Percentiles rank a stretch among this genome's conserved stretches.
phyloP scores from a whole-genome alignment of 1,284 basidiomycete genomes.

The Anthracocystis setariae region DNA sequence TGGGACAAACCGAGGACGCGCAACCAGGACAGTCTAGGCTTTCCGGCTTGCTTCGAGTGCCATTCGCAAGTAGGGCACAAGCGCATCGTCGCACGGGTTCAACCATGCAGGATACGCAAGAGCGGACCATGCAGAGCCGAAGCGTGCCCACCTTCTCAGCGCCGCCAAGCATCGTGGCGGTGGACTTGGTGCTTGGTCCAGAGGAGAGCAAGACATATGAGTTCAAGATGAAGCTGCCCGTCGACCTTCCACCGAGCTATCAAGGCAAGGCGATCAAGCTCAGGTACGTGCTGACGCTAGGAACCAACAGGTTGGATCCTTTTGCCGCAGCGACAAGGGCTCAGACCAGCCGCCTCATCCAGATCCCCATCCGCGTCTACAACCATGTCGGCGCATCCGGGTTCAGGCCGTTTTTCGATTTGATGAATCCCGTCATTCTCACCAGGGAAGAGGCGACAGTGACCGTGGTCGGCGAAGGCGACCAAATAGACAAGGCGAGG shows the following conservation, averaged over 20 bases:
- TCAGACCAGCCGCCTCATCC: slow-evolving; percentile 80
- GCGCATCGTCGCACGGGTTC: slow-evolving; percentile 70
- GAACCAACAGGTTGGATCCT: slow-evolving; percentile 75
- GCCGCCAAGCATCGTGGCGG: slow-evolving; percentile 83
- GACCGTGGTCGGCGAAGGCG: slow-evolving; percentile 13
- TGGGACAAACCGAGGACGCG: slow-evolving; percentile 47
- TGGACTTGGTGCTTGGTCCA: slow-evolving; percentile 79
- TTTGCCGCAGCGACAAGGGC: slow-evolving; percentile 30
- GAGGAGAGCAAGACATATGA: slow-evolving; percentile 79
- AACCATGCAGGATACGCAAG: slow-evolving; percentile 73
- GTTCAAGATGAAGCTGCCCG: slow-evolving; percentile 68
- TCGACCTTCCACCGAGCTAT: slow-evolving; percentile 87
- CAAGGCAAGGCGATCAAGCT: slow-evolving; percentile 84
- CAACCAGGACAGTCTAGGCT: slow-evolving; percentile 15
- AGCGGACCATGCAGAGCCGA: slow-evolving; percentile 65
- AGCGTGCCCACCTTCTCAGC: slow-evolving; percentile 82
- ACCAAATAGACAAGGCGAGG: not conserved
- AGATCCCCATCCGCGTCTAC: slow-evolving; percentile 86
- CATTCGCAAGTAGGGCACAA: slow-evolving; percentile 19
- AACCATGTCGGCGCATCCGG: slow-evolving; percentile 75
- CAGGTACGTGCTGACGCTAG: slow-evolving; percentile 86
- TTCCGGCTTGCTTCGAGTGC: slow-evolving; percentile 33
- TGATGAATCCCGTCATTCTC: slow-evolving; percentile 69
- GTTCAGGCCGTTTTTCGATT: slow-evolving; percentile 68
- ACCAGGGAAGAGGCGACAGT: slow-evolving; percentile 64